Base-by-base conservation (phyloP, 768 basidiomycete species). In the Serpula lacrymans region DNA sequence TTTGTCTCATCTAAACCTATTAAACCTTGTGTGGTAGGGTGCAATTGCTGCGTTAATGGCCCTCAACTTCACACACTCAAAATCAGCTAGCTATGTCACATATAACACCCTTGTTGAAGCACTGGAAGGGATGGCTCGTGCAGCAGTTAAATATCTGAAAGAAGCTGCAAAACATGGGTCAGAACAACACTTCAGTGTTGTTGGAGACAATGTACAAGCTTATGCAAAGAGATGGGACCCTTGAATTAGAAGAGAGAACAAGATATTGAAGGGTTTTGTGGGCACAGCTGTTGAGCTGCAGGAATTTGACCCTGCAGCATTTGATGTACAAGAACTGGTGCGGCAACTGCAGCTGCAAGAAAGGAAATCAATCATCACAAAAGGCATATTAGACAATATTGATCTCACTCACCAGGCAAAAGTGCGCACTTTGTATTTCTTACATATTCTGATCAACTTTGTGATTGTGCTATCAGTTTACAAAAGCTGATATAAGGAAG, bases 251-350 rank as follows among this genome's bases (percentile, higher is more conserved):
- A 29, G 31, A 14, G 26, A 42, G 12, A 47, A 45, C 31, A 23
- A 24, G 13, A 49, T 50, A 47, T 34, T 53, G 10, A 53, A 48
- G 20, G 49, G 49, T 8, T 48, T 46, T 22, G 47, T 46, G 3
- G 47, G 43, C 20, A 51, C 43, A 3, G 34, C 33, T 3, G 37
- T 51, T 16, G 24, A 42, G 18, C 24, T 47, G 30, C 27, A 39
- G 21, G 47, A 39, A 10, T 42, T 37, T 36, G 14, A 34, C 3
- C 31, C 39, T 3, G 40, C 17, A 1, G 50, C 46, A 6, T 41
- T 45, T 21, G 36, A 42, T 16, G 18, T 51, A 22, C 2, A 36
- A 17, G 29, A 30, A n/a, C 24, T 42, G 12, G n/a, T 37, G 21
- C 26, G 24, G 29, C n/a, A 22, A 6, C 36, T 21, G 17, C 21